Evolutionary conservation across 1,139 yeast species (phyloP).

Genomic region (Nakaseomyces glabratus): DNA sequence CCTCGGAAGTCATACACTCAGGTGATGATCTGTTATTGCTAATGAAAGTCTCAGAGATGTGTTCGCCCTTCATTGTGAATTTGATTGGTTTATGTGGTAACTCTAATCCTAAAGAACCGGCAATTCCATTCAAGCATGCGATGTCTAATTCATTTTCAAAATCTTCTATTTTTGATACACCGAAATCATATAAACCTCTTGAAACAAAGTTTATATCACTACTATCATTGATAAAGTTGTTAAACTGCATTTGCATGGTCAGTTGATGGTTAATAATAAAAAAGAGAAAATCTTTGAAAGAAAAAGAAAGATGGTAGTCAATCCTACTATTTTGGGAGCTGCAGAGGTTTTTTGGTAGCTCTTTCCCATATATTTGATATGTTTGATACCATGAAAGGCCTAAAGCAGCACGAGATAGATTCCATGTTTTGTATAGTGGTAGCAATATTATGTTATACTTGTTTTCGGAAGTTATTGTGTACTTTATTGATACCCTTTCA

Average conservation of each 20-base stretch:
- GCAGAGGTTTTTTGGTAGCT: constrained; percentile 13
- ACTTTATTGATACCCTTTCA: constrained; percentile 29
- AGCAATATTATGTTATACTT: constrained; percentile 28
- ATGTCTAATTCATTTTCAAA: constrained; percentile 28
- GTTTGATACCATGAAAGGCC: constrained; percentile 34
- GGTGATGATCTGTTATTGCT: constrained; percentile 15
- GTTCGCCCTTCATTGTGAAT: constrained; percentile 24
- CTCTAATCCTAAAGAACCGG: constrained; percentile 14
- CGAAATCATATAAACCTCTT: constrained; percentile 24
- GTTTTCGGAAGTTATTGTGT: constrained; percentile 31
- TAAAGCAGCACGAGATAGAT: constrained; percentile 19
- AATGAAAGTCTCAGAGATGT: constrained; percentile 30
- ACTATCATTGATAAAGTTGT: constrained; percentile 24
- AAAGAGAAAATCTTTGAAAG: constrained; percentile 22
- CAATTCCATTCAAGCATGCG: constrained; percentile 25
- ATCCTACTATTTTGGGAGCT: background rate
- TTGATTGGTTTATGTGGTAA: constrained; percentile 10
- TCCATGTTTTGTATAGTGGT: constrained; percentile 26
- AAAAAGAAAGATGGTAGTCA: background rate
- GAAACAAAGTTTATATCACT: constrained; percentile 23
- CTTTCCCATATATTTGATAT: constrained; percentile 26
- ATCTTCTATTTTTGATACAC: constrained; percentile 16
- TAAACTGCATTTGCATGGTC: constrained; percentile 20
- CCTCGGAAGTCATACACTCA: constrained; percentile 22
- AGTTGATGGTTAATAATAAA: constrained; percentile 17